phyloP scores from a whole-genome alignment of 1,284 basidiomycete genomes.

The Cutaneotrichosporon sp. region DNA sequence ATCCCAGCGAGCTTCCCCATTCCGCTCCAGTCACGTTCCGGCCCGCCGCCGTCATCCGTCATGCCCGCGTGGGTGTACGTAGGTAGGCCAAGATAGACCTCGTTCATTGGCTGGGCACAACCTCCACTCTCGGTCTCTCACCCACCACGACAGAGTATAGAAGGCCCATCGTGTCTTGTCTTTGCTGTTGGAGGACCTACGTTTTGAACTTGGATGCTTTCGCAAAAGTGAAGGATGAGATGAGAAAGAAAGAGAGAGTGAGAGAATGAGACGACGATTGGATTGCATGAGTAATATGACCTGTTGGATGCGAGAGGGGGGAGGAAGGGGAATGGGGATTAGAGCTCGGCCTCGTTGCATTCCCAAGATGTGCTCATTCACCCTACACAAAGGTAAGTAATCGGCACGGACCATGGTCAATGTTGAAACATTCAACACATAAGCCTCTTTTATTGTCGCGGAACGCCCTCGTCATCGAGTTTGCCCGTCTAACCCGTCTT shows the following conservation, averaged over 20 bases:
- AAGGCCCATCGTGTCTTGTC: neutral
- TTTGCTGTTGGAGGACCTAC: neutral
- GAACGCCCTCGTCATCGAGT: neutral
- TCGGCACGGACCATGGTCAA: neutral
- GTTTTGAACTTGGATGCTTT: neutral
- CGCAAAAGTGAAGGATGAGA: neutral
- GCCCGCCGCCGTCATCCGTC: neutral
- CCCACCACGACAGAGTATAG: neutral
- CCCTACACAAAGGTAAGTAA: neutral
- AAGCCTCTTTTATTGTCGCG: neutral
- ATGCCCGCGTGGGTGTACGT: neutral
- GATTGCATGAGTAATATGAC: neutral
- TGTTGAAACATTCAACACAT: neutral
- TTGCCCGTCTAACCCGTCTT: neutral
- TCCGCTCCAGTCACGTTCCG: neutral
- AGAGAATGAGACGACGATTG: neutral
- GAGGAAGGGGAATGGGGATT: too few species aligned
- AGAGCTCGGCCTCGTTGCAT: neutral
- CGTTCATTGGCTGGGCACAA: neutral
- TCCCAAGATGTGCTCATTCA: neutral
- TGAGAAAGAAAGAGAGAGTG: neutral
- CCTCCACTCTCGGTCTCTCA: neutral
- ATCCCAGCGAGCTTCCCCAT: too few species aligned
- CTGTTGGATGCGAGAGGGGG: neutral
- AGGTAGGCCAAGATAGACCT: neutral